Evolutionary conservation across 805 yeast species (phyloP).

Genomic region (Phaffomyces antillensis): DNA sequence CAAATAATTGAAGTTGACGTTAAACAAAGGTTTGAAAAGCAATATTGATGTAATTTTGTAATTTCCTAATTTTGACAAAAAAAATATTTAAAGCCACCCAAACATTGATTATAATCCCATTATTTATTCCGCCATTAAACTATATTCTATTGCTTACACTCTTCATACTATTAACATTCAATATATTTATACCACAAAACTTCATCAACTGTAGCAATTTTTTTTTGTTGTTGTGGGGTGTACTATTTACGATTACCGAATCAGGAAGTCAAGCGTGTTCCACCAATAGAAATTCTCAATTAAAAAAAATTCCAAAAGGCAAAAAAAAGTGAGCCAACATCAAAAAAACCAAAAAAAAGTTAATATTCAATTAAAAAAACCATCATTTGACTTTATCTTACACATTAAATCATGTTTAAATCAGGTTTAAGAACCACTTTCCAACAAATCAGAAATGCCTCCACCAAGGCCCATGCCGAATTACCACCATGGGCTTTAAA

Average conservation of each 20-base stretch:
- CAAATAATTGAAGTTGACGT: constrained; percentile 54
- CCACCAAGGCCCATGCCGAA: constrained; percentile 17
- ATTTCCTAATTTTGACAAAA: not conserved
- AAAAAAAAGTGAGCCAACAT: constrained; percentile 10
- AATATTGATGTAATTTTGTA: constrained; percentile 5
- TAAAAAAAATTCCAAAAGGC: constrained; percentile 1
- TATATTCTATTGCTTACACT: too few relatives aligned
- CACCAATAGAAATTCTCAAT: constrained; percentile 11
- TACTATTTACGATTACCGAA: constrained; percentile 8
- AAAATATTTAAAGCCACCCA: too few relatives aligned
- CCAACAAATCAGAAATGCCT: constrained; percentile 16
- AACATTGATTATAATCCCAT: too few relatives aligned
- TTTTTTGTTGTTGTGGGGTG: not conserved
- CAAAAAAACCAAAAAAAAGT: not conserved
- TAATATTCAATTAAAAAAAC: too few relatives aligned
- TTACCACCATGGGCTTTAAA: constrained; percentile 36
- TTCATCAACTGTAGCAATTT: not conserved
- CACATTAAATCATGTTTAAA: constrained; percentile 37
- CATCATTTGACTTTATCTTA: not conserved
- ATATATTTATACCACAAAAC: not conserved
- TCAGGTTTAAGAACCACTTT: constrained; percentile 26
- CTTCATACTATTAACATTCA: too few relatives aligned
- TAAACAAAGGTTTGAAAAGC: constrained; percentile 27
- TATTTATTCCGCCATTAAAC: too few relatives aligned
- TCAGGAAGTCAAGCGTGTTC: constrained; percentile 13